These are phyloP conservation scores for Lactarius akahatsu DNA, from an alignment of 768 basidiomycete species.

Conservation along the genomic window DNA sequence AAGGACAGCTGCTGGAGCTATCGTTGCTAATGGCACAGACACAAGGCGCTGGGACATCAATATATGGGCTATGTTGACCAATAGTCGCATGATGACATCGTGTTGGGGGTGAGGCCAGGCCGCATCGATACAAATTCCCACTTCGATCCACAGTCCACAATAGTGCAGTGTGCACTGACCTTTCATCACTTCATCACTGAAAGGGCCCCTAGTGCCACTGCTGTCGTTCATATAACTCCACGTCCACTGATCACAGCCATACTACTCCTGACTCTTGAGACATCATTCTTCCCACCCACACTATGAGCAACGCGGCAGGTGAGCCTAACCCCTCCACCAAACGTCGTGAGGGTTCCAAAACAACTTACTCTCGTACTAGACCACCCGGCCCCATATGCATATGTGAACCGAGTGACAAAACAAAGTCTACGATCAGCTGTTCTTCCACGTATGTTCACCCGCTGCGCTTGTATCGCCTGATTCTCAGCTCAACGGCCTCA, in stretches of 20 bases:
- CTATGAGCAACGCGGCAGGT: conserved; percentile 17
- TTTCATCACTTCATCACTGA: background rate
- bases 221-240: conserved; percentile 1
- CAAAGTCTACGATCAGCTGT: conserved; percentile 65
- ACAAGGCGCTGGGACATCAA: background rate
- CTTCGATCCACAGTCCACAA: background rate
- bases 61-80: background rate
- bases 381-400: conserved; percentile 55
- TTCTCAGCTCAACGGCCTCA: background rate
- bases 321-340: background rate
- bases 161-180: background rate
- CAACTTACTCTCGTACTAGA: conserved; percentile 23
- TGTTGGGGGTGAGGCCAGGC: background rate
- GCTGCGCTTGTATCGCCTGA: background rate
- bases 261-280: too few relatives aligned
- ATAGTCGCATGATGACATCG: background rate
- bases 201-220: background rate
- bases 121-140: too few relatives aligned
- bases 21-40: background rate
- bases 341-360: background rate
- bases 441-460: conserved; percentile 35
- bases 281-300: background rate
- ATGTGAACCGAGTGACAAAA: conserved; percentile 54
- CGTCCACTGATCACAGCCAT: background rate
- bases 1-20: too few relatives aligned